Conservation (phyloP, 805 yeast species). For the Kazachstania psychrophila region DNA sequence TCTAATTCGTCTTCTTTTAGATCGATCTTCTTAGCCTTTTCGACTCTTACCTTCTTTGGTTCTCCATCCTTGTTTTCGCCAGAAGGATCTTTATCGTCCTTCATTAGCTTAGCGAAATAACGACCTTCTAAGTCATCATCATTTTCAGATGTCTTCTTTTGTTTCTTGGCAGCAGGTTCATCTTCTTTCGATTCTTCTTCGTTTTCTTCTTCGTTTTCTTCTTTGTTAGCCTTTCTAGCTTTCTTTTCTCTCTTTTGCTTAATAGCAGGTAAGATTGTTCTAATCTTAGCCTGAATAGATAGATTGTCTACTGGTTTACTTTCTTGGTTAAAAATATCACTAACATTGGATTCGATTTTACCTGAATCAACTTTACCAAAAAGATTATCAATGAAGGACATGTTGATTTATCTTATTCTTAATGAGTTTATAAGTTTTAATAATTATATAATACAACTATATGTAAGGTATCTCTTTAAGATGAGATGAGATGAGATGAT, state of each 20-base stretch:
- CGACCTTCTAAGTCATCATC: constrained; percentile 44
- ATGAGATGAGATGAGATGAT: constrained; percentile 19
- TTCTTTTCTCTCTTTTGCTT: constrained; percentile 10
- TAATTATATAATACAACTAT: neutral
- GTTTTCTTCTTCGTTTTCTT: constrained; percentile 2
- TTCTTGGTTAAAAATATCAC: constrained; percentile 32
- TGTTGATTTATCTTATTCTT: neutral
- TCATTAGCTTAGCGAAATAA: constrained; percentile 43
- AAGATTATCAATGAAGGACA: constrained; percentile 24
- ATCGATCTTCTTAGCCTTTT: constrained; percentile 42
- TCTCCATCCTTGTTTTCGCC: constrained; percentile 8
- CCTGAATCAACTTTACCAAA: constrained; percentile 27
- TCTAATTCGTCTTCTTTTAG: constrained; percentile 63
- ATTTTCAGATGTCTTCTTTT: constrained; percentile 9
- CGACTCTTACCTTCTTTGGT: constrained; percentile 17
- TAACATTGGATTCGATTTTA: constrained; percentile 28
- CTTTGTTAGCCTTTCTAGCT: neutral
- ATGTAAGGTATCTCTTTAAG: neutral
- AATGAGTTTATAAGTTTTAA: neutral
- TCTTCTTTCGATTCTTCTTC: neutral
- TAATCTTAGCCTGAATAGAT: constrained; percentile 4
- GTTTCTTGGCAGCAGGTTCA: constrained; percentile 4
- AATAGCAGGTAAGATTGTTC: constrained; percentile 5
- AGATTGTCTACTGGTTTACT: constrained; percentile 37
- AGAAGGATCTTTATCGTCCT: constrained; percentile 25